Evolutionary conservation across 2,329 filamentous ascomycete genomes (phyloP).

Genomic region (Penicillium sp.): DNA sequence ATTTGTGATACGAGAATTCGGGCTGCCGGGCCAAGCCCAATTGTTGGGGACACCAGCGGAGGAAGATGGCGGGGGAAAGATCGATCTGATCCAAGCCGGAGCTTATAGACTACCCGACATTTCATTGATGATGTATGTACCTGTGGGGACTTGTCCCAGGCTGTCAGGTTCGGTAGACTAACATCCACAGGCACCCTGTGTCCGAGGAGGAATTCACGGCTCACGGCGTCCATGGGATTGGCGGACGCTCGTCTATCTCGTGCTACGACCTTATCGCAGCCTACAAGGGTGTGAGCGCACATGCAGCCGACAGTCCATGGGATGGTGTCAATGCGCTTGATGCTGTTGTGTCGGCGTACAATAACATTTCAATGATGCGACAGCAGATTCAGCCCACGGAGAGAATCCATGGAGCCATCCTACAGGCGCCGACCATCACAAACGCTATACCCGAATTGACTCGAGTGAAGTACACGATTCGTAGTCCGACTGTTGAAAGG

Average conservation of each 20-base stretch:
- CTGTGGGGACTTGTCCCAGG: not conserved
- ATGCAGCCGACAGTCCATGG: constrained; percentile 7
- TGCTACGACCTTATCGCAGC: not conserved
- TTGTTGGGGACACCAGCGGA: constrained; percentile 33
- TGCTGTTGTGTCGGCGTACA: constrained; percentile 1
- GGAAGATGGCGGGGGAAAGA: constrained; percentile 31
- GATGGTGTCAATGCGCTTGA: constrained; percentile 10
- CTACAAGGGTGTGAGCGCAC: not conserved
- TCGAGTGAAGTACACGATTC: constrained; percentile 40
- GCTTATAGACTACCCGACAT: constrained; percentile 34
- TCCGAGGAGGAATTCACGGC: not conserved
- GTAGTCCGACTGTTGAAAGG: constrained; percentile 38
- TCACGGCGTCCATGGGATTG: not conserved
- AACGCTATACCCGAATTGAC: constrained; percentile 56
- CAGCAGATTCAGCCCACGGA: constrained; percentile 7
- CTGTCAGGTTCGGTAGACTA: not conserved
- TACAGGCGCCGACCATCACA: not conserved
- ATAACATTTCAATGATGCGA: constrained; percentile 3
- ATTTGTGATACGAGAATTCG: constrained; percentile 37
- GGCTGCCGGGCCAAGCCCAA: constrained; percentile 30
- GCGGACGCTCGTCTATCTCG: not conserved
- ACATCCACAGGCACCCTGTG: not conserved
- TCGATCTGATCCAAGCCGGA: constrained; percentile 38
- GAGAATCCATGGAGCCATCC: constrained; percentile 3
- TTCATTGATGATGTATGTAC: constrained; percentile 31